phyloP scores from a whole-genome alignment of 495 filamentous ascomycete species.

The Aspergillus indologenus region DNA sequence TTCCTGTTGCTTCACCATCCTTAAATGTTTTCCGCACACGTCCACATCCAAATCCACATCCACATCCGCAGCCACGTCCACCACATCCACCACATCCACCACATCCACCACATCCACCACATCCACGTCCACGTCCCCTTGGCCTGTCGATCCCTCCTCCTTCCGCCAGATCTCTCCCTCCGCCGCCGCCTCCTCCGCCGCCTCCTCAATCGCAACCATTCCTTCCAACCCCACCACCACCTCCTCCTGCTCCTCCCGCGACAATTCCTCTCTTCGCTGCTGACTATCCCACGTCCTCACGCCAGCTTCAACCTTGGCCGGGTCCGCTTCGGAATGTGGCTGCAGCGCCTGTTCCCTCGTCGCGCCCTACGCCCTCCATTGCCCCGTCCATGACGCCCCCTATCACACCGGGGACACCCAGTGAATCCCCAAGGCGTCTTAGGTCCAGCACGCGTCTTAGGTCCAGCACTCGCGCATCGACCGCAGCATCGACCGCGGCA shows the following conservation, averaged over 20 bases:
- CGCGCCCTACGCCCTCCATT: not conserved
- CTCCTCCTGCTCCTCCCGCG: constrained; percentile 11
- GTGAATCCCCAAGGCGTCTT: not conserved
- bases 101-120: too few species aligned
- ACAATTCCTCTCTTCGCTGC: constrained; percentile 15
- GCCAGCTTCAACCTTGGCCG: not conserved
- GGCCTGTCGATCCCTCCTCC: not conserved
- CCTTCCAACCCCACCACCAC: constrained; percentile 3
- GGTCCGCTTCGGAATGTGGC: not conserved
- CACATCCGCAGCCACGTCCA: too few species aligned
- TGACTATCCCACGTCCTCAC: not conserved
- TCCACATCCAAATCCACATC: too few species aligned
- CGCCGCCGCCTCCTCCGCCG: constrained; percentile 4
- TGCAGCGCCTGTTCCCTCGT: not conserved
- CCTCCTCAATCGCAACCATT: not conserved
- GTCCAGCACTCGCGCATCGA: not conserved
- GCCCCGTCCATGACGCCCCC: not conserved
- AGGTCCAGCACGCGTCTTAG: too few species aligned
- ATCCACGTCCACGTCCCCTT: not conserved
- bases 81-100: too few species aligned
- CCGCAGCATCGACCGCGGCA: not conserved
- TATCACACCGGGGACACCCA: not conserved
- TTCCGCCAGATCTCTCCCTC: constrained; percentile 1
- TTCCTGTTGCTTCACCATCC: not conserved
- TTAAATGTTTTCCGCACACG: not conserved